Evolutionary conservation across 2,329 filamentous ascomycete genomes (phyloP).

Genomic region (Curvularia spicifera): DNA sequence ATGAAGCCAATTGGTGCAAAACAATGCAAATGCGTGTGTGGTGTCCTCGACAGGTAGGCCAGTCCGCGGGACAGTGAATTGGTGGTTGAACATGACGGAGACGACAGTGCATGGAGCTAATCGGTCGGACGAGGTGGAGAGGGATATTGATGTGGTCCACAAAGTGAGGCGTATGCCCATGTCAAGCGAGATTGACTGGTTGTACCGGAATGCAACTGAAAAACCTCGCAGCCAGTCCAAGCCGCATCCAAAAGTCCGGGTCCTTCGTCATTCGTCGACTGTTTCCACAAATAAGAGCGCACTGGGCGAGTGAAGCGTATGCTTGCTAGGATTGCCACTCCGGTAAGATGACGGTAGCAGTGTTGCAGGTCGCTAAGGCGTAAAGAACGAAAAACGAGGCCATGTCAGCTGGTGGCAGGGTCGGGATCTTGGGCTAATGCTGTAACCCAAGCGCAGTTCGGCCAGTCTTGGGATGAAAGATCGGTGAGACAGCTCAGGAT

Average conservation of each 20-base stretch:
- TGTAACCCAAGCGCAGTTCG: constrained; percentile 35
- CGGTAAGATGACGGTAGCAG: constrained; percentile 25
- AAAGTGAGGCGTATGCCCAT: constrained; percentile 31
- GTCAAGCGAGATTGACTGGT: constrained; percentile 19
- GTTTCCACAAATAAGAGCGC: constrained; percentile 11
- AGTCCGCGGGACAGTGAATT: constrained; percentile 36
- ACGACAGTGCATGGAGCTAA: constrained; percentile 7
- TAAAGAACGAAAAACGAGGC: constrained; percentile 36
- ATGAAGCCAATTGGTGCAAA: constrained; percentile 32
- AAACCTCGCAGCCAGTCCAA: constrained; percentile 6
- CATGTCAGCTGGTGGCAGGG: constrained; percentile 30
- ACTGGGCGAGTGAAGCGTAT: constrained; percentile 6
- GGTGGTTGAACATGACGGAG: constrained; percentile 21
- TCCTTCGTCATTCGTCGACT: constrained; percentile 12
- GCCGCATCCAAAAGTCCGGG: constrained; percentile 7
- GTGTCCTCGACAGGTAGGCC: constrained; percentile 15
- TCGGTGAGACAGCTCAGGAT: constrained; percentile 31
- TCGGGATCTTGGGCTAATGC: constrained; percentile 33
- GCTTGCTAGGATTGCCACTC: constrained; percentile 9
- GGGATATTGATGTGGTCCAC: constrained; percentile 16
- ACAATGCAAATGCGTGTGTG: constrained; percentile 28
- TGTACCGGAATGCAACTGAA: constrained; percentile 13
- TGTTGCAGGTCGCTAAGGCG: constrained; percentile 31
- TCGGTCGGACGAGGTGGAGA: constrained; percentile 13
- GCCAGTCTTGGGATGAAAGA: constrained; percentile 47